Base-by-base conservation (phyloP, 2,329 filamentous ascomycete species). In the Phaeosphaeria sp. region DNA sequence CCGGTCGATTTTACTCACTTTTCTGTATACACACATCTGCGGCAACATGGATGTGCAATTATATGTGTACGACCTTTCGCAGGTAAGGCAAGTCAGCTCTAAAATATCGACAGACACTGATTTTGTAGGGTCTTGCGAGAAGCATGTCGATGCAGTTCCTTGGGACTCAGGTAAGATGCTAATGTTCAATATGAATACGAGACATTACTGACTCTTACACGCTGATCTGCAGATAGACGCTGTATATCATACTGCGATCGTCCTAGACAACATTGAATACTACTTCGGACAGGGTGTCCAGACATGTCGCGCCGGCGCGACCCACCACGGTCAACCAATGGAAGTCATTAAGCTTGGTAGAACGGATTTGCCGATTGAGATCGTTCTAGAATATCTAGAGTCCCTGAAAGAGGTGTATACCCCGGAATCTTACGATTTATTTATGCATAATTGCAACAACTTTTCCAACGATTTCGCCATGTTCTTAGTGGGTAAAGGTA, bases 391-490 rank as follows among this genome's bases (percentile, higher is more conserved):
- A 69, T 98, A 96, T 72, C 80, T 99, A 1, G 90, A 95, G 54
- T 96, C 93, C 4, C 73, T 98, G 50, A 89, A 89, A 59, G 83
- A 89, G 1, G 89, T 96, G 11, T 99, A 96, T 72, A 96, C 92
- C 0, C 82, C 90, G 9, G 88, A 93, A 81, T 90, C 91, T 0
- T 98, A 98, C 72, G 92, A 97, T 72, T 81, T 97, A 5, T 64
- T 91, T 80, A 68, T 86, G 25, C 93, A 97, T 78, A 99, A 99
- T 74, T 98, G 94, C 81, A 99, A 98, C 80, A 97, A 97, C 77
- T 99, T 98, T 77, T 92, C 91, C 3, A 94, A 98, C 72, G 93
- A 97, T 60, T 89, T 98, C 65, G 83, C 92, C 62, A 95, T 91
- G 77, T 98, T 98, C 63, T 82, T 98, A 0, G 82, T 97, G 0